phyloP scores from a whole-genome alignment of 108 stramenopile genomes.

The Skeletonema grethae region DNA sequence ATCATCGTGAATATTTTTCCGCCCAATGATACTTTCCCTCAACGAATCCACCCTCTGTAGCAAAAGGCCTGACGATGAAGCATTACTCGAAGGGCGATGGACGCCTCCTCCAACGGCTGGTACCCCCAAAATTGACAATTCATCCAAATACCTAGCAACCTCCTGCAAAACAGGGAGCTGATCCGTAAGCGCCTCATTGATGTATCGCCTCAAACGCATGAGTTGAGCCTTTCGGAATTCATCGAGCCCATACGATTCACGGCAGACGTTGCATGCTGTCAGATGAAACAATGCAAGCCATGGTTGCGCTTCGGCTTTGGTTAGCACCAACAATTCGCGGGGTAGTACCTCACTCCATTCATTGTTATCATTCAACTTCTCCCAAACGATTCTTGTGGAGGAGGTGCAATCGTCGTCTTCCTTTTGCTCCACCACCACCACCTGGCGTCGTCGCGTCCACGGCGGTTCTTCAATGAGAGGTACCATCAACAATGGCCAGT shows the following conservation, averaged over 20 bases:
- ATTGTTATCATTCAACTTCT: constrained; percentile 65
- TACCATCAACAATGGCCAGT: constrained; percentile 68
- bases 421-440: not conserved
- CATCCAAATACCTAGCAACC: constrained; percentile 82
- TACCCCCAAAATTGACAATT: constrained; percentile 74
- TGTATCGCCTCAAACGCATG: constrained; percentile 72
- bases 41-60: constrained; percentile 54
- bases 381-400: constrained; percentile 48
- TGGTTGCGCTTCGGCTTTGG: constrained; percentile 76
- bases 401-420: not conserved
- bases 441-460: constrained; percentile 68
- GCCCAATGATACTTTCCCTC: constrained; percentile 41
- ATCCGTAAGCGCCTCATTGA: constrained; percentile 72
- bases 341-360: constrained; percentile 64
- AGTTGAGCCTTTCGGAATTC: constrained; percentile 72
- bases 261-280: constrained; percentile 52
- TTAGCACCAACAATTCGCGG: constrained; percentile 64
- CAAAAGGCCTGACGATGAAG: constrained; percentile 37
- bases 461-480: constrained; percentile 87
- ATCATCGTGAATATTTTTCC: constrained; percentile 7
- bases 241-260: constrained; percentile 75
- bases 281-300: constrained; percentile 86
- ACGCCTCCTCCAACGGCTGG: constrained; percentile 49
- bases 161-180: constrained; percentile 84
- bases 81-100: constrained; percentile 10